Percentiles rank a stretch among this genome's conserved stretches.
Evolutionary conservation across 345 rosid genomes (phyloP).

Genomic region (Rubroshorea leprosula): DNA sequence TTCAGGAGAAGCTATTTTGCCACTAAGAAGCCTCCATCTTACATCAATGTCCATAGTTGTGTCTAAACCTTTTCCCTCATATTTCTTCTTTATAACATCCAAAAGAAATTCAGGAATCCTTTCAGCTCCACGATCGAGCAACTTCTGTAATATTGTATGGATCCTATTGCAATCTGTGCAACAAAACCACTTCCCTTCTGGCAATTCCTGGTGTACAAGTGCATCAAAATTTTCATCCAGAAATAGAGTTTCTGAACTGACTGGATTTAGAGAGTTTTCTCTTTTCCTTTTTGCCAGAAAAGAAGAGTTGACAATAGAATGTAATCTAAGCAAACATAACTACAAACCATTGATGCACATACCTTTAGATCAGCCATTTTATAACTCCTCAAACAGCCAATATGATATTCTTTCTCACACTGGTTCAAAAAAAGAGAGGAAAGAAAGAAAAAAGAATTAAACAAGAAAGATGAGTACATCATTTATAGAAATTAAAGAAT

Average conservation of each 20-base stretch:
- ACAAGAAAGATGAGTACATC: constrained; percentile 1
- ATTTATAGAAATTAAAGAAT: not conserved
- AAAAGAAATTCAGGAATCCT: constrained; percentile 61
- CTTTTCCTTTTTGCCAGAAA: too few relatives aligned
- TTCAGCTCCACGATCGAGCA: constrained; percentile 65
- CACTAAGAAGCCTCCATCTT: constrained; percentile 89
- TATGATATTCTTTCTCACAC: constrained; percentile 88
- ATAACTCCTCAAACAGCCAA: constrained; percentile 85
- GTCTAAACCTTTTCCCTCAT: constrained; percentile 36
- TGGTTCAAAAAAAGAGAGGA: constrained; percentile 23
- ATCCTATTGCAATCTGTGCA: constrained; percentile 63
- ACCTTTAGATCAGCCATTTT: constrained; percentile 88
- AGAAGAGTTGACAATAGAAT: not conserved
- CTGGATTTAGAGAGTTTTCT: not conserved
- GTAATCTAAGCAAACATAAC: not conserved
- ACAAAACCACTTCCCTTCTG: constrained; percentile 94
- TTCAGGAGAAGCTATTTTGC: constrained; percentile 56
- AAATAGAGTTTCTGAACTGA: not conserved
- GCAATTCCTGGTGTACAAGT: constrained; percentile 63
- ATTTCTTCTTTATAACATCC: constrained; percentile 45
- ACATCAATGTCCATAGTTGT: constrained; percentile 37
- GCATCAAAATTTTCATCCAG: constrained; percentile 12
- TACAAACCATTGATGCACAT: constrained; percentile 12
- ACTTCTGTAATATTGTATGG: constrained; percentile 62
- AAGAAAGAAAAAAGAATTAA: not conserved